Conservation (phyloP, 2,329 filamentous ascomycete species). For the Arthrobotrys entomopaga region DNA sequence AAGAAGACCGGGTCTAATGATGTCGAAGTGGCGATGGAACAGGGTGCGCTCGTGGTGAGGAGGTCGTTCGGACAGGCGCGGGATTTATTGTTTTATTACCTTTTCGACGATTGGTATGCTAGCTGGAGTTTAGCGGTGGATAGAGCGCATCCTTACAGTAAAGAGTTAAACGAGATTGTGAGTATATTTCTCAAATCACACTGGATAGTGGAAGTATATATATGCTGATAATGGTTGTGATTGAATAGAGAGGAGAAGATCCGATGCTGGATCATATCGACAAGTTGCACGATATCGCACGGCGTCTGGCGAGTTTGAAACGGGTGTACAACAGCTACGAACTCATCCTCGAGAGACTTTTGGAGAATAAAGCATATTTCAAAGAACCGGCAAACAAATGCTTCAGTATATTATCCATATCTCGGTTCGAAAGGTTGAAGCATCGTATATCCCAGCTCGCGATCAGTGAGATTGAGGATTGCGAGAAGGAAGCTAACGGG, state of each 20-base stretch:
- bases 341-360: constrained; percentile 67
- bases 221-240: constrained; percentile 61
- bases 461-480: constrained; percentile 72
- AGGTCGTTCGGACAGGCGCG: constrained; percentile 65
- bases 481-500: constrained; percentile 67
- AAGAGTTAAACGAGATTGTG: constrained; percentile 67
- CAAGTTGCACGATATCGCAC: constrained; percentile 70
- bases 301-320: constrained; percentile 71
- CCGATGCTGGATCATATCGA: constrained; percentile 65
- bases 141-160: constrained; percentile 67
- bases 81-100: constrained; percentile 73
- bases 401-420: constrained; percentile 64
- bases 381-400: constrained; percentile 65
- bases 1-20: constrained; percentile 67
- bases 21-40: constrained; percentile 61
- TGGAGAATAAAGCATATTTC: constrained; percentile 65
- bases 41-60: constrained; percentile 59
- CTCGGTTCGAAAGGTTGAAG: constrained; percentile 70
- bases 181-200: constrained; percentile 36
- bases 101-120: constrained; percentile 75
- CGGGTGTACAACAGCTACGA: constrained; percentile 72
- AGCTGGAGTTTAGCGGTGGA: constrained; percentile 71
- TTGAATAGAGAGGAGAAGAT: constrained; percentile 67
- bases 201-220: not conserved
- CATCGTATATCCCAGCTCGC: constrained; percentile 73